phyloP scores from a whole-genome alignment of 768 basidiomycete genomes.

The Lepiota venenata region DNA sequence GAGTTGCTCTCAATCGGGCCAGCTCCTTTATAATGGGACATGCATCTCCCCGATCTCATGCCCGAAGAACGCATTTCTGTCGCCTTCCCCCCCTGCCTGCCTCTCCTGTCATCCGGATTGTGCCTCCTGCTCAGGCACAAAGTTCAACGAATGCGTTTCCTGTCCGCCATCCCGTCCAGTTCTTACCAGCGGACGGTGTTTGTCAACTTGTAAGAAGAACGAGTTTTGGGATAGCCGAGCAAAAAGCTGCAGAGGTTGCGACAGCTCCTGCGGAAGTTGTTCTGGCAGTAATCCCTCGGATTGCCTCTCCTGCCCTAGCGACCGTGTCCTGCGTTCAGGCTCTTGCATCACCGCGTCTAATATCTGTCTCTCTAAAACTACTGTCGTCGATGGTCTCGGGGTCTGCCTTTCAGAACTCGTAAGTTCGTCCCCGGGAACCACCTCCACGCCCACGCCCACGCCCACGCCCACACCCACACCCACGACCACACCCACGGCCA shows the following conservation, averaged over 20 bases:
- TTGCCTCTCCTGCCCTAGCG: constrained; percentile 69
- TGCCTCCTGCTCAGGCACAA: constrained; percentile 64
- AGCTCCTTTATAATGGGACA: constrained; percentile 66
- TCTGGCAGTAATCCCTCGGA: constrained; percentile 61
- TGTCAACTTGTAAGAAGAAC: constrained; percentile 65
- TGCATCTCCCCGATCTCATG: constrained; percentile 62
- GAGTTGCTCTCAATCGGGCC: constrained; percentile 55
- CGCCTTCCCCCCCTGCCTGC: constrained; percentile 64
- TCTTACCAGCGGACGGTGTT: constrained; percentile 67
- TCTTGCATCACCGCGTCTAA: constrained; percentile 43
- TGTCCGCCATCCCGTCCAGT: constrained; percentile 72
- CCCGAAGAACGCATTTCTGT: constrained; percentile 65
- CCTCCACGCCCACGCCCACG: constrained; percentile 35
- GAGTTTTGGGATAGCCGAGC: constrained; percentile 59
- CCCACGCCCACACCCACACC: constrained; percentile 18
- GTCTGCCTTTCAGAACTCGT: constrained; percentile 79
- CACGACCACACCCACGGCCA: constrained; percentile 30
- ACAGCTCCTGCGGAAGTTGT: constrained; percentile 75
- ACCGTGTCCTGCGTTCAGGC: constrained; percentile 61
- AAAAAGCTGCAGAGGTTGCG: constrained; percentile 65
- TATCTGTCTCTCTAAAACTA: constrained; percentile 51
- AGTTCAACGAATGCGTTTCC: constrained; percentile 73
- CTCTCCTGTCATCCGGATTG: constrained; percentile 81
- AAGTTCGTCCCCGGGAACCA: constrained; percentile 6
- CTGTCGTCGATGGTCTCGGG: constrained; percentile 66